phyloP scores from a whole-genome alignment of 352 stramenopile genomes.

The Globisporangium perplexum region DNA sequence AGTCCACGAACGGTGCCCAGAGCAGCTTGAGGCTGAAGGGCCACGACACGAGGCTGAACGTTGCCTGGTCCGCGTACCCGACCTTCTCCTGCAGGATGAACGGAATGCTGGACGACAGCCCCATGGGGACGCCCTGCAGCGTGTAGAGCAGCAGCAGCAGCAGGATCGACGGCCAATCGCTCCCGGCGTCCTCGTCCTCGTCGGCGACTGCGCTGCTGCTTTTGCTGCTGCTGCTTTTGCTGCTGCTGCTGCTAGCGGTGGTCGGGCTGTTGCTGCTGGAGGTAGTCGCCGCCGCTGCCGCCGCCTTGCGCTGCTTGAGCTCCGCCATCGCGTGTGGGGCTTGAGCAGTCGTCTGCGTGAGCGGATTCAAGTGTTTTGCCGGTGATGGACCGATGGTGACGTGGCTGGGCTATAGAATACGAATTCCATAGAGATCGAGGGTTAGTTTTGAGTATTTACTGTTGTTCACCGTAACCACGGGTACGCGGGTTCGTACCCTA shows the following conservation, averaged over 20 bases:
- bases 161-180: slow-evolving; percentile 75
- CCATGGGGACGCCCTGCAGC: slow-evolving; percentile 98
- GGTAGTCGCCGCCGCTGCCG: too few relatives aligned
- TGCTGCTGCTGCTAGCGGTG: not conserved
- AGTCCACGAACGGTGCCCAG: slow-evolving; percentile 97
- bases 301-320: slow-evolving; percentile 28
- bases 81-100: slow-evolving; percentile 98
- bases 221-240: not conserved
- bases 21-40: slow-evolving; percentile 99
- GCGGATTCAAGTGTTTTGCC: too few relatives aligned
- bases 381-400: too few relatives aligned
- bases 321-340: slow-evolving; percentile 13
- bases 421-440: too few relatives aligned
- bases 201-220: not conserved
- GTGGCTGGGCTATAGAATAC: too few relatives aligned
- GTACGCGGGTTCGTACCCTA: too few relatives aligned
- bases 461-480: too few relatives aligned
- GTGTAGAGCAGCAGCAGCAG: slow-evolving; percentile 98
- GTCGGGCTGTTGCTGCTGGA: not conserved
- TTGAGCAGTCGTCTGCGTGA: too few relatives aligned
- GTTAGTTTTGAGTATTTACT: too few relatives aligned
- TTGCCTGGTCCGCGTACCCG: slow-evolving; percentile 95
- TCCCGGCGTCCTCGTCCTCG: slow-evolving; percentile 30
- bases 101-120: slow-evolving; percentile 95
- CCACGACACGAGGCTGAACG: slow-evolving; percentile 97